Conservation (phyloP, 108 stramenopile species). For the Conticribra weissflogii region DNA sequence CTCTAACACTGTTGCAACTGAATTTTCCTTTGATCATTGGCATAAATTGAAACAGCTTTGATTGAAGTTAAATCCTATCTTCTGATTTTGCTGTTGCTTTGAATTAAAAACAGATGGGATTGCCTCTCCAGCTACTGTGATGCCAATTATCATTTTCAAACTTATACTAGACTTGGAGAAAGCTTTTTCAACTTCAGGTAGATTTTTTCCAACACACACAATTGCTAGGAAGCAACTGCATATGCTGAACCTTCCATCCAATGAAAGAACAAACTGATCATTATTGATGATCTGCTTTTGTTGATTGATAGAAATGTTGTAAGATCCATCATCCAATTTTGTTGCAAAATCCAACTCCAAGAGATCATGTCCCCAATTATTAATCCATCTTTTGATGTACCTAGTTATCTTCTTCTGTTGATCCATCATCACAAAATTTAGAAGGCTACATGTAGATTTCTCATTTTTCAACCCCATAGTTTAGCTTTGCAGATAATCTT, state of each 20-base stretch:
- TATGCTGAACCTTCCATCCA: neutral
- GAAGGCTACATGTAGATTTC: neutral
- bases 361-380: neutral
- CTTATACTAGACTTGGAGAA: neutral
- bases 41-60: neutral
- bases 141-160: neutral
- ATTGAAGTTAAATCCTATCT: neutral
- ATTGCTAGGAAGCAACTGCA: neutral
- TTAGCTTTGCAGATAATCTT: neutral
- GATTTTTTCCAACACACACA: neutral
- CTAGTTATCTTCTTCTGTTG: neutral
- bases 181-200: neutral
- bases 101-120: neutral
- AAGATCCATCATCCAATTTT: neutral
- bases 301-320: neutral
- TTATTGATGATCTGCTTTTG: neutral
- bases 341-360: neutral
- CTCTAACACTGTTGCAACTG: neutral
- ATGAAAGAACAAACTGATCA: neutral
- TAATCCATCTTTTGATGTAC: neutral
- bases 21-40: neutral
- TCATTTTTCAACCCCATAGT: neutral
- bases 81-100: neutral
- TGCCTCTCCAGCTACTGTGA: neutral
- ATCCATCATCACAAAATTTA: neutral